Base-by-base conservation (phyloP, 148 eudicot genomes). In the Bassia scoparia region DNA sequence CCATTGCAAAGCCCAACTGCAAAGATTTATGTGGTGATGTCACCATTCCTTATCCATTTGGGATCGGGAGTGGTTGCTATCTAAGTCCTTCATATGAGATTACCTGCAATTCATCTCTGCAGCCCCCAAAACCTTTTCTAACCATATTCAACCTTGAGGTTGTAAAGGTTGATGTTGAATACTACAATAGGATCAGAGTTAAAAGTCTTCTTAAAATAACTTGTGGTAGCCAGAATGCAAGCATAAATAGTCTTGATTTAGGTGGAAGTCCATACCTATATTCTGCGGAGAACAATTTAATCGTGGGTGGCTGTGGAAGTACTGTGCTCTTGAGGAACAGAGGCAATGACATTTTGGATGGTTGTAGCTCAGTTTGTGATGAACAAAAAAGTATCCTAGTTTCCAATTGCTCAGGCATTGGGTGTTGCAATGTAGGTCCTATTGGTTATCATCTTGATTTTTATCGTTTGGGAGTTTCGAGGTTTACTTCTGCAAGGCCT, bases 251-350 rank as follows among this genome's bases (percentile, higher is more conserved):
- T 23, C 16, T 61, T 14, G 67, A 65, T 18, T 52, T 83, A 23
- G 7, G 33, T 1, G 15, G 61, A 21, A 67, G 53, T 46, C 81
- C 86, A 3, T 79, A 46, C 55, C 21, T 31, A 0, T 82, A 58
- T 64, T 82, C 81, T 27, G 31, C 41, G 59, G 30, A 55, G 15
- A 70, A 55, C 56, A 29, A 67, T 46, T 74, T 79, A 50, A 70
- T 61, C 11, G 72, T 77, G 20, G 56, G 70, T 30, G 82, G 82
- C 21, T 79, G 82, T 21, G 65, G 61, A 20, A 67, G 76, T n/a
- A 79, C 67, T 26, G 78, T 64, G 20, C 71, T 76, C 9, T 43
- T 74, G 33, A 74, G 63, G 27, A 63, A 49, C 41, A 54, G 75
- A 30, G 38, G 11, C 26, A 44, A 38, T 0, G n/a, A 27, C 2